phyloP scores from a whole-genome alignment of 352 stramenopile genomes.

The Achlya hypogyna region DNA sequence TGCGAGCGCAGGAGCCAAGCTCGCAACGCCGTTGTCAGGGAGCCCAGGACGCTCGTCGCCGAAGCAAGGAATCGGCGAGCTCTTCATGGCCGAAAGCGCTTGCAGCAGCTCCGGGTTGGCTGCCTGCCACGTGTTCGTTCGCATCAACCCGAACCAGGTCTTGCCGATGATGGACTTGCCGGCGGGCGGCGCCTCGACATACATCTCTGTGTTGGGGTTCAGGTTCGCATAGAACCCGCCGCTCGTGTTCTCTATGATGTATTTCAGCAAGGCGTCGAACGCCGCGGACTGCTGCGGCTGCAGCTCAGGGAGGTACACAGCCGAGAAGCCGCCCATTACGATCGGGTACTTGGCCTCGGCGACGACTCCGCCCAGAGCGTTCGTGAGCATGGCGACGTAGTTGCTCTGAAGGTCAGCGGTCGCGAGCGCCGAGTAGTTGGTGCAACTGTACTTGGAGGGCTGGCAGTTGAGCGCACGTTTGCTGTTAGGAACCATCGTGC shows the following conservation, averaged over 20 bases:
- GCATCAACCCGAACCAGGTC: slow-evolving; percentile 51
- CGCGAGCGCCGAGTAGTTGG: background rate
- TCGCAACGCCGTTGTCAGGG: background rate
- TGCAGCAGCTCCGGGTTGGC: slow-evolving; percentile 38
- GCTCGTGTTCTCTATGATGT: background rate
- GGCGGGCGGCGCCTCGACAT: slow-evolving; percentile 3
- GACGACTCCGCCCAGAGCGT: background rate
- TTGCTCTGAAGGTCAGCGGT: background rate
- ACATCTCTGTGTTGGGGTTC: slow-evolving; percentile 19
- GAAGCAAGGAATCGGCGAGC: slow-evolving; percentile 44
- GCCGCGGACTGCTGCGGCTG: slow-evolving; percentile 15
- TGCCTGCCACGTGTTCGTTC: slow-evolving; percentile 43
- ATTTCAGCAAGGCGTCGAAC: slow-evolving; percentile 7
- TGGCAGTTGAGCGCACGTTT: slow-evolving; percentile 1
- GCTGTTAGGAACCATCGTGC: background rate
- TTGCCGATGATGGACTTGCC: slow-evolving; percentile 26
- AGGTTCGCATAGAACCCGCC: slow-evolving; percentile 12
- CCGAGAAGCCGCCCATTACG: slow-evolving; percentile 10
- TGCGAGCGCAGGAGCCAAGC: background rate
- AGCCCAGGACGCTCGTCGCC: slow-evolving; percentile 22
- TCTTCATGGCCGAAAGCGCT: slow-evolving; percentile 36
- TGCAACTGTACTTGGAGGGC: background rate
- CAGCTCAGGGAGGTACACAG: background rate
- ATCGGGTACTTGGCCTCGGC: background rate
- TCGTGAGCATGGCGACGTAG: background rate